Percentiles rank a stretch among this genome's conserved stretches.
Evolutionary conservation across 2,329 filamentous ascomycete genomes (phyloP).

Genomic region (Fusarium pseudonygamai): DNA sequence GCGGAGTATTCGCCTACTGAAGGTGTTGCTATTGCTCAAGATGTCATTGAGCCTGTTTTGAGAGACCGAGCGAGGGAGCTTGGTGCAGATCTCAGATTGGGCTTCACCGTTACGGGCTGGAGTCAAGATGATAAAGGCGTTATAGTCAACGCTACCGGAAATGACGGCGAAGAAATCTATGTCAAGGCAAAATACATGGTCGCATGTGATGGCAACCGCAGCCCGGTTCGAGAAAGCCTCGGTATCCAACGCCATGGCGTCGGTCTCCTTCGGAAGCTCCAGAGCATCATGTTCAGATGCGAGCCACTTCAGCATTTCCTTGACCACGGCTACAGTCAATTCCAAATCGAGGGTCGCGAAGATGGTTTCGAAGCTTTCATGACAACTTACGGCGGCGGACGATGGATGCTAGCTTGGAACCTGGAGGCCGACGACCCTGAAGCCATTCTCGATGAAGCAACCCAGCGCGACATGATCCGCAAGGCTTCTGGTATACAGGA

Average conservation of each 20-base stretch:
- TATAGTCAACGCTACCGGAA: background rate
- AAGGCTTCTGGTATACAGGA: conserved; percentile 20
- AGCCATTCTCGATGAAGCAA: background rate
- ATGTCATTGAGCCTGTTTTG: conserved; percentile 53
- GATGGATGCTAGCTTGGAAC: conserved; percentile 39
- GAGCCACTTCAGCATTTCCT: conserved; percentile 42
- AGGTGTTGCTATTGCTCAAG: conserved; percentile 49
- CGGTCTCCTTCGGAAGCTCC: conserved; percentile 45
- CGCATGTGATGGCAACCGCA: conserved; percentile 50
- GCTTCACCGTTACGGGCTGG: conserved; percentile 44
- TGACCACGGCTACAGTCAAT: conserved; percentile 46
- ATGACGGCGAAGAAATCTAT: conserved; percentile 12
- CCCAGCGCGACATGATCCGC: conserved; percentile 19
- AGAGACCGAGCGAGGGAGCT: conserved; percentile 44
- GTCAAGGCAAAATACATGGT: conserved; percentile 50
- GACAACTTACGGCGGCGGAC: conserved; percentile 36
- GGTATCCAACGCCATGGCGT: conserved; percentile 42
- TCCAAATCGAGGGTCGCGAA: conserved; percentile 41
- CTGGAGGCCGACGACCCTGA: background rate
- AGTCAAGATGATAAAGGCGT: conserved; percentile 32
- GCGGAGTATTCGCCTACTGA: conserved; percentile 16
- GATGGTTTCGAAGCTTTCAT: conserved; percentile 41
- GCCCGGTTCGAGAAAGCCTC: conserved; percentile 42
- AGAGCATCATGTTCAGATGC: conserved; percentile 50
- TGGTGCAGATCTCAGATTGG: conserved; percentile 49